These are phyloP conservation scores for Triticum turgidum DNA, from an alignment of 176 grass and related monocot species.

Conservation along the genomic window DNA sequence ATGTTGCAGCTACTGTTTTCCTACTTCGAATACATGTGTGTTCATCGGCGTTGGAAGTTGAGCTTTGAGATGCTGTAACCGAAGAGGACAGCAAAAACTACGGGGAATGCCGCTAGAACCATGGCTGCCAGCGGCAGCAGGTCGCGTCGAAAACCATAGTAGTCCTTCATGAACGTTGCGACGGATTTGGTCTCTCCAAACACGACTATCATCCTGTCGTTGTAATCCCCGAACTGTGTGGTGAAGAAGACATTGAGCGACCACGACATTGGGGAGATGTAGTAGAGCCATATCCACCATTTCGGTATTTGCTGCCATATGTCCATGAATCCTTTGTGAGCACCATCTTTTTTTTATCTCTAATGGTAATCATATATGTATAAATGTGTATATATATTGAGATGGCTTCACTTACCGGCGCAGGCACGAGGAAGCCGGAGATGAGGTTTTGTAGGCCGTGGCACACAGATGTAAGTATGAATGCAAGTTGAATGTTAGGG, in stretches of 20 bases:
- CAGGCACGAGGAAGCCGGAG: constrained; percentile 61
- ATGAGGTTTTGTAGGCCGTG: constrained; percentile 56
- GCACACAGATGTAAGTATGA: constrained; percentile 60
- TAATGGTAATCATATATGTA: not conserved
- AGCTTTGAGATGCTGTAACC: constrained; percentile 59
- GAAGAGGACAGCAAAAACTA: constrained; percentile 59
- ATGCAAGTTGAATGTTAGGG: constrained; percentile 54
- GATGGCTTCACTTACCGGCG: constrained; percentile 45
- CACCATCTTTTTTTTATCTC: not conserved
- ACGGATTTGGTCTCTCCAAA: constrained; percentile 62
- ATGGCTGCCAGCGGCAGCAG: constrained; percentile 46
- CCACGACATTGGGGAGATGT: constrained; percentile 51
- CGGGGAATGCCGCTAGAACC: constrained; percentile 40
- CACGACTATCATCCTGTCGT: constrained; percentile 9
- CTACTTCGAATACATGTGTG: too few relatives aligned
- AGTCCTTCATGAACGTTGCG: constrained; percentile 50
- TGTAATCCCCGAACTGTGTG: constrained; percentile 62
- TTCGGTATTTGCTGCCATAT: constrained; percentile 71
- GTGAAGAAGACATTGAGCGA: constrained; percentile 66
- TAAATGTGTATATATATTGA: not conserved
- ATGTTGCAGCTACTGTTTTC: too few relatives aligned
- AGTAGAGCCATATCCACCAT: constrained; percentile 92
- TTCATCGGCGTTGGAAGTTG: constrained; percentile 69
- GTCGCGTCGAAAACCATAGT: constrained; percentile 58
- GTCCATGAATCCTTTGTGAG: not conserved